Base-by-base conservation (phyloP, 2,329 filamentous ascomycete species). In the Shiraia sp. region DNA sequence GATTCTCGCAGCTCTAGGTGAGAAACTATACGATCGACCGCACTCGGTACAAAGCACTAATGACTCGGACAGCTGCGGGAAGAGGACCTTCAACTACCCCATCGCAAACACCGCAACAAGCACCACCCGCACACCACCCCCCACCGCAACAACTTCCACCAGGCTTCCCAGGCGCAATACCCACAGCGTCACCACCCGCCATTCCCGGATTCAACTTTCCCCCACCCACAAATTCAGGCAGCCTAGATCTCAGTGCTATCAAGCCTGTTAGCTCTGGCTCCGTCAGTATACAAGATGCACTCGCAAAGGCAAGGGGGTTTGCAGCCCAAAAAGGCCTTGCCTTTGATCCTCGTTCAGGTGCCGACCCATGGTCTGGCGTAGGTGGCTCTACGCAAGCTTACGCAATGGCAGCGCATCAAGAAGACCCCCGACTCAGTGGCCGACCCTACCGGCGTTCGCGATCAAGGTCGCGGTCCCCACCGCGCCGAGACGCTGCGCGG, bases 241-340 rank as follows among this genome's bases (percentile, higher is more conserved):
- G 82, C 56, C 76, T 95, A 49, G 89, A 95, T 63, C 72, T 95
- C 37, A 91, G 86, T 70, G 79, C 81, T 40, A 88, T 93, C 63
- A 87, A 87, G 59, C 89, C 90, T 4, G 80, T 86, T 40, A 89
- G 80, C 65, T 88, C 87, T 22, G 90, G 90, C 44, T 89, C 86
- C 14, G 85, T 95, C 57, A 92, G 85, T 69, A 85, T 95, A 51
- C 81, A 86, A 44, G 89, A 95, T 67, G 87, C 89, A 34, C 85
- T 95, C 57, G 88, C 90, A 27, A 89, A 90, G 66, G 90, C 89
- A 32, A 87, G 88, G 66, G 87, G 85, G 29, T 88, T 88, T 68
- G 88, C 90, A 28, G 83, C 87, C 22, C 86, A 92, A 66, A 88
- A 89, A 63, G 88, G 88, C 47, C 75, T 90, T 35, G 76, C 76